Conservation (phyloP, 352 stramenopile species). For the Phytopythium cucurbitacearum region DNA sequence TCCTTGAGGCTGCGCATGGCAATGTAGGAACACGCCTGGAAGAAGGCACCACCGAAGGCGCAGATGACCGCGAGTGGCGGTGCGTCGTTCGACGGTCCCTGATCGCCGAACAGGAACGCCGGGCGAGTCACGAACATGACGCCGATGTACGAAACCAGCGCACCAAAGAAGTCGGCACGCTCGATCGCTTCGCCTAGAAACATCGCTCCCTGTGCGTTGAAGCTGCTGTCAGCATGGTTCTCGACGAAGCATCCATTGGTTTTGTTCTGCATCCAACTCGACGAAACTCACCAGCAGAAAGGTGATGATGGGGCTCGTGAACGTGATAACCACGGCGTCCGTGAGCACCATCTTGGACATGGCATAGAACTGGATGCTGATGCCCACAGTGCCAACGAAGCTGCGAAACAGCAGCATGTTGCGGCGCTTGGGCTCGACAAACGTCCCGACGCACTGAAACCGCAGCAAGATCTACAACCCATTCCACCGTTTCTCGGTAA, state of each 20-base stretch:
- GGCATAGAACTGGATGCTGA: conserved; percentile 61
- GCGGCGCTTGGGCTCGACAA: conserved; percentile 16
- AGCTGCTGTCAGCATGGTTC: not conserved
- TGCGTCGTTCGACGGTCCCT: conserved; percentile 7
- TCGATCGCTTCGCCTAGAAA: conserved; percentile 19
- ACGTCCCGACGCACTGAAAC: conserved; percentile 11
- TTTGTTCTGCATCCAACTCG: too few relatives aligned
- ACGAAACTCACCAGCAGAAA: conserved; percentile 49
- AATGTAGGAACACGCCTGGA: conserved; percentile 33
- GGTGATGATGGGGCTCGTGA: conserved; percentile 55
- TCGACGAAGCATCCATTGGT: not conserved
- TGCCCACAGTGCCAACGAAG: conserved; percentile 46
- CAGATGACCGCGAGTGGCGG: conserved; percentile 25
- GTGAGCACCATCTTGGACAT: conserved; percentile 73
- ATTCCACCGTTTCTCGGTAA: not conserved
- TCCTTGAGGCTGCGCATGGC: conserved; percentile 28
- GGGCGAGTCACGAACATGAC: conserved; percentile 21
- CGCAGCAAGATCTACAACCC: conserved; percentile 20
- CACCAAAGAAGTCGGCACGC: conserved; percentile 7
- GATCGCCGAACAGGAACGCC: conserved; percentile 11
- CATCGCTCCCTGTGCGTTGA: conserved; percentile 12
- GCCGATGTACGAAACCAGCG: conserved; percentile 17
- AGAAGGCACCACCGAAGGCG: conserved; percentile 22
- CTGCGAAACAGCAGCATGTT: conserved; percentile 34
- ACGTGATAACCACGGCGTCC: conserved; percentile 62